These are phyloP conservation scores for Pharnaceum exiguum DNA, from an alignment of 148 eudicot species.

Conservation along the genomic window DNA sequence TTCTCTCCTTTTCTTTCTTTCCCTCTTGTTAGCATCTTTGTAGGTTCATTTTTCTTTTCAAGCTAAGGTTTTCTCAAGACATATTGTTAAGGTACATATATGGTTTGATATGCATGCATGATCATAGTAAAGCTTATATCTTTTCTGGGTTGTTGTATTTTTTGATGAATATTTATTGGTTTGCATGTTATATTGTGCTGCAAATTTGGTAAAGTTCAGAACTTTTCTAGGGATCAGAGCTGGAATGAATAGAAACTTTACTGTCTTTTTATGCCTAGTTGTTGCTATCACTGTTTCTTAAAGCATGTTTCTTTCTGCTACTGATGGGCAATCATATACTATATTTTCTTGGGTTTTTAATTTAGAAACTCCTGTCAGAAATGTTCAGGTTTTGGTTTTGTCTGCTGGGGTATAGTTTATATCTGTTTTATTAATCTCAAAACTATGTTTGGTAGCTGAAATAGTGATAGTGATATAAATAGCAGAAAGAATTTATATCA, in stretches of 20 bases:
- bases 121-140: constrained; percentile 21
- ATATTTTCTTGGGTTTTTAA: constrained; percentile 12
- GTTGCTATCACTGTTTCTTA: constrained; percentile 6
- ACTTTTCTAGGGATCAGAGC: constrained; percentile 32
- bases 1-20: constrained; percentile 13
- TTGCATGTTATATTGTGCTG: constrained; percentile 4
- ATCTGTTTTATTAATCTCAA: no score
- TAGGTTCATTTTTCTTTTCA: constrained; percentile 13
- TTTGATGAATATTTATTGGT: constrained; percentile 3
- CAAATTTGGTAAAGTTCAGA: constrained; percentile 16
- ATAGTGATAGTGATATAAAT: no score
- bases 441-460: no score
- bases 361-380: no score
- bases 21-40: constrained; percentile 21
- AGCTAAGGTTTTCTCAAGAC: constrained; percentile 10
- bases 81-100: constrained; percentile 6
- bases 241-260: constrained; percentile 12
- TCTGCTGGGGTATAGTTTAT: no score
- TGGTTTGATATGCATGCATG: no score
- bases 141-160: constrained; percentile 10
- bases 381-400: no score
- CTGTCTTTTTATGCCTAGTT: background rate
- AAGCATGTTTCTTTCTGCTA: constrained; percentile 17
- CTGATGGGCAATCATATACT: constrained; percentile 20
- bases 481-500: no score